Percentiles rank a stretch among this genome's conserved stretches.
Conservation (phyloP, 331 rosid species). For the Ulmus americana region DNA sequence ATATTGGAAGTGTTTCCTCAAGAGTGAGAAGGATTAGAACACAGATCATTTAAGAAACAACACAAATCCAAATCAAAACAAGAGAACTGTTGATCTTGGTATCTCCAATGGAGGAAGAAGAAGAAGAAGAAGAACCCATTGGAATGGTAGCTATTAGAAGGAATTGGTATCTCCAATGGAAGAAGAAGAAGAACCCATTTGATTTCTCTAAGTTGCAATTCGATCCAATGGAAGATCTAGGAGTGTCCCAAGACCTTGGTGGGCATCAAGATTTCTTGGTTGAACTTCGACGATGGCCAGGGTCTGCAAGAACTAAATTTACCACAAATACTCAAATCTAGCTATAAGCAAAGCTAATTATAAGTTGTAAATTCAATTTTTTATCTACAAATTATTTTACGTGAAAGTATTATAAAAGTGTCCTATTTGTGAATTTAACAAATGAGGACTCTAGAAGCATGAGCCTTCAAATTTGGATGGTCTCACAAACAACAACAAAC, state of each 20-base stretch:
- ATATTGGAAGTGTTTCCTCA: too few species aligned
- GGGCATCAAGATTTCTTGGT: slow-evolving; percentile 69
- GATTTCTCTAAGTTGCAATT: slow-evolving; percentile 37
- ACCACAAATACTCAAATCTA: too few species aligned
- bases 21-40: slow-evolving; percentile 49
- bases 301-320: slow-evolving; percentile 76
- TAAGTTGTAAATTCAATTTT: too few species aligned
- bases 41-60: slow-evolving; percentile 43
- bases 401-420: too few species aligned
- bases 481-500: too few species aligned
- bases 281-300: slow-evolving; percentile 68
- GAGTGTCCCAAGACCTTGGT: slow-evolving; percentile 42
- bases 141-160: slow-evolving; percentile 26
- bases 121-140: too few species aligned
- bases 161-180: slow-evolving; percentile 17
- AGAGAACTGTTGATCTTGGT: slow-evolving; percentile 32
- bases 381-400: too few species aligned
- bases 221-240: slow-evolving; percentile 57
- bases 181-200: slow-evolving; percentile 32
- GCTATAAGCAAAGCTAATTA: too few species aligned
- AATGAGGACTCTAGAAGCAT: too few species aligned
- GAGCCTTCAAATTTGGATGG: too few species aligned
- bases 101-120: too few species aligned
- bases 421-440: too few species aligned
- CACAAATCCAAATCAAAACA: slow-evolving; percentile 54